phyloP scores from a whole-genome alignment of 257 asterid species.

The Plectranthus barbatus region DNA sequence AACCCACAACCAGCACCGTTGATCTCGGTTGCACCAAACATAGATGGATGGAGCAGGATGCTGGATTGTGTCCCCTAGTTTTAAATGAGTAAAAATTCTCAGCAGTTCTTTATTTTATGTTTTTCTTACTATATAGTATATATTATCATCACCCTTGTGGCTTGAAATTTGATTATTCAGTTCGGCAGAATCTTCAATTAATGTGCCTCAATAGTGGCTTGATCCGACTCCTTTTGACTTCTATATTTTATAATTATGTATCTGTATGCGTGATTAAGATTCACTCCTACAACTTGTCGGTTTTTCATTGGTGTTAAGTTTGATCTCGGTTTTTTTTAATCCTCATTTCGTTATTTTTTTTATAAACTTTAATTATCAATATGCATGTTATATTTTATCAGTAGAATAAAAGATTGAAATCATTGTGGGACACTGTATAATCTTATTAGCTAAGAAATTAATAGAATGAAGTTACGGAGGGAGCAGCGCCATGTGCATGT shows the following conservation, averaged over 20 bases:
- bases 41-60: conserved; percentile 51
- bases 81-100: conserved; percentile 10
- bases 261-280: conserved; percentile 12
- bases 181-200: conserved; percentile 18
- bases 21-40: conserved; percentile 27
- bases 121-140: neutral
- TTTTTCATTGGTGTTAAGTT: neutral
- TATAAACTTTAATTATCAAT: no score
- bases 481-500: conserved; percentile 24
- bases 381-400: no score
- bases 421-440: neutral
- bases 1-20: conserved; percentile 35
- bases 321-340: neutral
- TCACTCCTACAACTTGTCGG: neutral
- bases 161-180: conserved; percentile 3
- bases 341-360: no score
- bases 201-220: conserved; percentile 20
- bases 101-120: neutral
- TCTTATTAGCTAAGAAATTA: neutral
- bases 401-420: neutral
- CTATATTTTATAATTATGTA: conserved; percentile 19
- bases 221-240: conserved; percentile 18
- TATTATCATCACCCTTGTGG: conserved; percentile 12
- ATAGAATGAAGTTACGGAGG: neutral
- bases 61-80: conserved; percentile 30